Evolutionary conservation across 2,329 filamentous ascomycete genomes (phyloP), one percentile per base, ranked within the genome.

Genomic region (Parafenestella ontariensis): DNA sequence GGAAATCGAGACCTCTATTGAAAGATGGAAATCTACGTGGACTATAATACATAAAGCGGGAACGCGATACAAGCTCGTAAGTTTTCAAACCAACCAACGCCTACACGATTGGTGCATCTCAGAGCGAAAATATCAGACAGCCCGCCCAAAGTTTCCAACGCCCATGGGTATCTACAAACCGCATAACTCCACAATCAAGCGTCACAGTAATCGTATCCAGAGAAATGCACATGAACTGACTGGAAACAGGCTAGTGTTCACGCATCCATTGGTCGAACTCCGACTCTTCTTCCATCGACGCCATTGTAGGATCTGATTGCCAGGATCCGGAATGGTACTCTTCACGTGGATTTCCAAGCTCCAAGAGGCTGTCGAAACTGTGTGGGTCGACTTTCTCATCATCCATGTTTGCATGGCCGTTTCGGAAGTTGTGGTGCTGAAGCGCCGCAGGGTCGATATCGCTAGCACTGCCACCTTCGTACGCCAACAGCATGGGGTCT

Each of bases 251-350:
- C 60, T 61, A 65, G 39, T 68, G 60, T 46, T 73, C 70, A 4
- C 71, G 71, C 59, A 82, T 71, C 79, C 79, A 81, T 43, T 78
- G 76, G 41, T 81, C 79, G 55, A 81, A 80, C 42, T 82, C 78
- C 17, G 77, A 75, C 36, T 73, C 74, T 45, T 74, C 68, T 42
- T 79, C 75, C 49, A 76, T 64, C n/a, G 75, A 66, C 33, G 52
- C 62, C 49, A 76, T 66, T 28, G 61, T 72, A 21, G 73, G 65
- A 44, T 73, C 71, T 5, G 68, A 61, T 34, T 77, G 68, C 66
- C 77, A 76, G n/a, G 57, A 20, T 65, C 76, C 78, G 2, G 64
- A 21, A 23, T 61, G 66, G 37, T 65, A 73, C 17, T 70, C 69
- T 18, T 69, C 62, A 10, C 71, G 65, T 18, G 56, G 34, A 3